Evolutionary conservation across 2,329 filamentous ascomycete genomes (phyloP).

Genomic region (Scedosporium dehoogii): DNA sequence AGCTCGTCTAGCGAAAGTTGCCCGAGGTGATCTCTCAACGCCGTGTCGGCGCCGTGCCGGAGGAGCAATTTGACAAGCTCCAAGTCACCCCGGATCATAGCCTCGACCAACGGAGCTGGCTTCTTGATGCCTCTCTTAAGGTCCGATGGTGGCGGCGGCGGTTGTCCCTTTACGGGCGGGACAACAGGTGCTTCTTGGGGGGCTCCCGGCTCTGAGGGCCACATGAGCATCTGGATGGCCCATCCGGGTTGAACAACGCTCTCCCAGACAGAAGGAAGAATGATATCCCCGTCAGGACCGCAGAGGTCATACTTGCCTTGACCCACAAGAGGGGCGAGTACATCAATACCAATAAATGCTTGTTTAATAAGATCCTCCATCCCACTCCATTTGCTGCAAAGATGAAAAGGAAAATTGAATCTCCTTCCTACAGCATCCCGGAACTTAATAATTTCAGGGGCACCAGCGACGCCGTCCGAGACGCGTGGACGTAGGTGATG

Average conservation of each 20-base stretch:
- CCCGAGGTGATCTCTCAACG: not conserved
- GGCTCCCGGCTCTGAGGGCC: slow-evolving; percentile 34
- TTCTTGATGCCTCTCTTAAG: not conserved
- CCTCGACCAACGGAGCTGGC: not conserved
- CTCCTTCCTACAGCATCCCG: not conserved
- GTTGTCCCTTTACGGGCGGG: not conserved
- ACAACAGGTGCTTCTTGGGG: not conserved
- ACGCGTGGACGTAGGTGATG: no score
- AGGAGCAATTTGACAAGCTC: not conserved
- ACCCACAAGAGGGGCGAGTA: not conserved
- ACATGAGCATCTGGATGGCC: slow-evolving; percentile 59
- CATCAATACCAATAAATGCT: not conserved
- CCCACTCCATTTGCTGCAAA: not conserved
- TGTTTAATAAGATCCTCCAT: not conserved
- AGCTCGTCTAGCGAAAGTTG: not conserved
- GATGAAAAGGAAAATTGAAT: not conserved
- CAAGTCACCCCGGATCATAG: not conserved
- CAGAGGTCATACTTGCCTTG: not conserved
- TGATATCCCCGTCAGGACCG: not conserved
- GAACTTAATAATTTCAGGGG: not conserved
- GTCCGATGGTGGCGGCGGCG: not conserved
- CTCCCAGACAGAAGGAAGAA: slow-evolving; percentile 52
- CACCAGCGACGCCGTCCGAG: not conserved
- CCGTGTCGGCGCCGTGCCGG: not conserved
- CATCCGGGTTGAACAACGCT: slow-evolving; percentile 68